Base-by-base conservation (phyloP, 1,284 basidiomycete species). In the Mrakiaceae sp. region DNA sequence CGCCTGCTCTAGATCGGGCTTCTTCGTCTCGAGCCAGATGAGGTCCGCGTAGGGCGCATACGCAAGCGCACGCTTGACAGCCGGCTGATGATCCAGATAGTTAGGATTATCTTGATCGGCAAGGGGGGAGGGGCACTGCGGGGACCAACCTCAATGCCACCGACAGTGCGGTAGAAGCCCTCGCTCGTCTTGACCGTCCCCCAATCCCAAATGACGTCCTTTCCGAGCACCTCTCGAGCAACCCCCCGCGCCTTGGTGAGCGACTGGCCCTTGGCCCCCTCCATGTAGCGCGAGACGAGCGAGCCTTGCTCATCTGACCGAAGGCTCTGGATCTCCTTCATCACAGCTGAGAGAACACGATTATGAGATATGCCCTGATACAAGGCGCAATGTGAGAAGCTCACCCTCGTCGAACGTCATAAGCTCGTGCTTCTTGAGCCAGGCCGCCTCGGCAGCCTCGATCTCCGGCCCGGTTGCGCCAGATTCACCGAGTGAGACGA, bases 111-210 rank as follows among this genome's bases (percentile, higher is more conserved):
- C 27, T 27, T 27, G 27, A 27, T 27, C 27, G 27, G 27, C 27
- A 27, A 27, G 1, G 27, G 27, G 27, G 27, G 27, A 27, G 27
- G 27, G 27, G 27, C 27, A 27, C 27, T 27, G 27, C 47, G 47
- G 69, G n/a, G 48, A 67, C 72, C 43, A 58, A 63, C 62, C 56
- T 58, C 56, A 12, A 63, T 56, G 5, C 62, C 62, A 9, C 62
- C 62, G 4, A 42, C 52, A 72, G 86, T 89, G 75, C 90, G 90
- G 73, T 93, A 90, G 76, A 92, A 94, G 14, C 91, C 91, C 77
- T 95, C 91, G 53, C 87, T 83, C 4, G 91, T 95, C 10, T 90
- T 90, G 61, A 87, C 88, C 11, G 52, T 49, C 7, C 94, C 90
- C 82, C 90, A 93, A 74, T 91, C 84, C 91, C 91, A 95, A 72